Evolutionary conservation across 352 stramenopile species (phyloP).

Genomic region (Globisporangium heterothallicum): DNA sequence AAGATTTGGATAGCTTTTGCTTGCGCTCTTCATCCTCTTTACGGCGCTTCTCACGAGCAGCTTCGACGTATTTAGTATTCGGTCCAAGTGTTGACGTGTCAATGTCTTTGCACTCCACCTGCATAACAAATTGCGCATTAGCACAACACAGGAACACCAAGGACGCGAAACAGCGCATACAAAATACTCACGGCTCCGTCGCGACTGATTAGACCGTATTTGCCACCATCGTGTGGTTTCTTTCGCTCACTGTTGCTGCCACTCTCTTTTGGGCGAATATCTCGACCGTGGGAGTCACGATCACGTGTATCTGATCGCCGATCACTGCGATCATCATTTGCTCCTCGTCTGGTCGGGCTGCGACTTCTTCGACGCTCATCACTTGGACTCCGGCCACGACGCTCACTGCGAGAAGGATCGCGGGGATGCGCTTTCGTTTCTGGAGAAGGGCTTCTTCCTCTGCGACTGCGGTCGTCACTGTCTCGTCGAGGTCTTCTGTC

Average conservation of each 20-base stretch:
- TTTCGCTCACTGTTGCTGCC: conserved; percentile 7
- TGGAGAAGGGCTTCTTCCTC: not conserved
- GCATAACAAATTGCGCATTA: too few species aligned
- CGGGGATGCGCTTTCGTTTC: not conserved
- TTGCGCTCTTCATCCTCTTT: conserved; percentile 66
- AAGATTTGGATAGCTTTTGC: conserved; percentile 50
- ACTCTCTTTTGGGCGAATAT: not conserved
- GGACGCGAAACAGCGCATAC: not conserved
- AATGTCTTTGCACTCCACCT: conserved; percentile 64
- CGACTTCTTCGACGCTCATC: conserved; percentile 1
- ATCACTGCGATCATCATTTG: not conserved
- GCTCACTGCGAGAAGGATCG: conserved; percentile 2
- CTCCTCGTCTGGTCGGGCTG: not conserved
- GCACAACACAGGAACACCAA: not conserved
- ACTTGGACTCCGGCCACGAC: conserved; percentile 3
- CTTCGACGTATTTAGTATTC: conserved; percentile 67
- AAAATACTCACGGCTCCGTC: conserved; percentile 37
- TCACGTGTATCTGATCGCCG: conserved; percentile 1
- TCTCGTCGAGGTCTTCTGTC: too few species aligned
- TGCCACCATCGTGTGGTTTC: conserved; percentile 28
- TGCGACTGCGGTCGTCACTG: not conserved
- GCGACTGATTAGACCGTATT: conserved; percentile 63
- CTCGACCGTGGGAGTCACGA: not conserved
- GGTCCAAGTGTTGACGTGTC: conserved; percentile 75
- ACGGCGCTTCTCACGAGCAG: conserved; percentile 60